Percentiles rank a stretch among this genome's conserved stretches.
These are phyloP conservation scores for Stachybotrys chartarum DNA, from an alignment of 2,329 filamentous ascomycete genomes.

Conservation along the genomic window DNA sequence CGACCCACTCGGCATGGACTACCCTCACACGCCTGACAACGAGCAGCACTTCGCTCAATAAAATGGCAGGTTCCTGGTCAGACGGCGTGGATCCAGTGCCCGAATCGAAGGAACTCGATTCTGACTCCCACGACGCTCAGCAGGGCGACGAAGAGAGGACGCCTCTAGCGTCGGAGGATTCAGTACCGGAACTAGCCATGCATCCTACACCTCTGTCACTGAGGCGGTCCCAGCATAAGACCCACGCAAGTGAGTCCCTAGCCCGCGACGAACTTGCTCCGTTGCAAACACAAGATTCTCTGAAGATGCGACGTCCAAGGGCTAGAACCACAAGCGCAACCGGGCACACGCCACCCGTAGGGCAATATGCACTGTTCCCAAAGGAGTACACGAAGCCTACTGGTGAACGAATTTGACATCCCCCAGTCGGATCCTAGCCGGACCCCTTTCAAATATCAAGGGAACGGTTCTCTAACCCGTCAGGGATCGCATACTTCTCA, in stretches of 20 bases:
- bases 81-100: slow-evolving; percentile 24
- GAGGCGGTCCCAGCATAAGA: slow-evolving; percentile 23
- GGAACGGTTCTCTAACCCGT: not conserved
- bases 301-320: slow-evolving; percentile 27
- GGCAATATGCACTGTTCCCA: slow-evolving; percentile 40
- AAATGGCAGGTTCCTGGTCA: slow-evolving; percentile 20
- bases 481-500: not conserved
- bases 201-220: slow-evolving; percentile 15
- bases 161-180: slow-evolving; percentile 17
- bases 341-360: slow-evolving; percentile 33
- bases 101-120: slow-evolving; percentile 5
- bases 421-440: too few species aligned
- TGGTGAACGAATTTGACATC: slow-evolving; percentile 22
- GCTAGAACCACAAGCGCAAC: slow-evolving; percentile 40
- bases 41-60: slow-evolving; percentile 40
- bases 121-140: not conserved
- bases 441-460: not conserved
- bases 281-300: slow-evolving; percentile 21
- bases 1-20: slow-evolving; percentile 45
- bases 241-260: slow-evolving; percentile 29
- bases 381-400: slow-evolving; percentile 22
- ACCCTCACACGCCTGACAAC: slow-evolving; percentile 46
- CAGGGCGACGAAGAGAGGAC: slow-evolving; percentile 15
- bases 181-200: slow-evolving; percentile 25
- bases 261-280: slow-evolving; percentile 19